Evolutionary conservation across 805 yeast species (phyloP), one percentile per base, ranked within the genome.

Genomic region (Dipodascopsis uninucleata): DNA sequence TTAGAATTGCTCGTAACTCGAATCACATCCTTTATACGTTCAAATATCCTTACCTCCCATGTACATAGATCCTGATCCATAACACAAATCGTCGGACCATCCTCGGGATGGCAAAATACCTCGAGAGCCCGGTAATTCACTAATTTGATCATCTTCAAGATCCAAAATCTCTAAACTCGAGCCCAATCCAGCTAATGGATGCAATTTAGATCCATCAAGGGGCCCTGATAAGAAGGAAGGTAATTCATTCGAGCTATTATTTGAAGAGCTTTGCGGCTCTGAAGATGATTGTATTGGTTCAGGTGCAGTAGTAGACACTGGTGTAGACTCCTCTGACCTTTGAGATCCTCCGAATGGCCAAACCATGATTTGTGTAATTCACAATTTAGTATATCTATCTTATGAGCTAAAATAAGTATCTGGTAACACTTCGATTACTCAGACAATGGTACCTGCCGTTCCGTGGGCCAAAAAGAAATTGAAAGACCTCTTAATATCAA

Each of bases 41-140:
- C 25, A 7, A 14, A 22, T 9, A 6, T 18, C 5, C 41, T 24
- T 36, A 47, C 58, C 72, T 25, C 84, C 58, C 56, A 93, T 74
- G 64, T 93, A 93, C 41, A 88, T 87, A 5, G 96, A 81, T 67
- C 98, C 98, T 8, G 97, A 84, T 58, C 98, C 98, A 67, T 93
- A 93, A 76, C 97, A 88, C 55, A 93, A 75, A 70, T 93, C 97
- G 66, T 93, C 98, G 12, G 88, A 77, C 95, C 96, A 93, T 58
- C 95, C 95, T 70, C 97, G 81, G n/a, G 95, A 84, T 22, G 98
- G 96, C 53, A 93, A 76, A 47, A 90, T 64, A 47, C 96, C 95
- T 61, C 85, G 87, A 1, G 95, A 78, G 31, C 96, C 96, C 60
- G 87, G 94, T 59, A 85, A 66, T n/a, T 76, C 67, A 36, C 79